These are phyloP conservation scores for Vararia minispora DNA, from an alignment of 768 basidiomycete species.

Conservation along the genomic window DNA sequence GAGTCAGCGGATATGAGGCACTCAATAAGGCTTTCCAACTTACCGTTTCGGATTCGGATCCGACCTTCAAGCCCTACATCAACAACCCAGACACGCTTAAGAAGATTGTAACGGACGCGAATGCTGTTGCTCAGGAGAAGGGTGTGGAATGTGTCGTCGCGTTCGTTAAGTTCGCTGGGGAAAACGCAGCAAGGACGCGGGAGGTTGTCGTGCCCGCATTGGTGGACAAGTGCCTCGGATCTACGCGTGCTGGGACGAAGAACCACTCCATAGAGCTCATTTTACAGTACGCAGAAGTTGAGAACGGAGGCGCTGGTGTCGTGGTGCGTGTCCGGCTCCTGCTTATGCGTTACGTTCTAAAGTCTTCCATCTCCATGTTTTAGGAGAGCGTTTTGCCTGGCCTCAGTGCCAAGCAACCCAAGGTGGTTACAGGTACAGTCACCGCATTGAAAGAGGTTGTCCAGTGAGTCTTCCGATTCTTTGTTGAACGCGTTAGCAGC, in stretches of 20 bases:
- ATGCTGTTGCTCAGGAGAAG: conserved; percentile 97
- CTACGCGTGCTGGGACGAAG: conserved; percentile 83
- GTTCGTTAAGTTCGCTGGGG: conserved; percentile 86
- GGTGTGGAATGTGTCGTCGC: conserved; percentile 82
- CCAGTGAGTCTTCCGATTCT: conserved; percentile 38
- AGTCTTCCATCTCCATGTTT: not conserved
- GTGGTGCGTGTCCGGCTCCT: conserved; percentile 54
- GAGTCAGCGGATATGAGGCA: conserved; percentile 84
- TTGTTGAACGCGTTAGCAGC: no score
- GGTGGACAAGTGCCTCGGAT: conserved; percentile 94
- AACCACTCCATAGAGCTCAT: conserved; percentile 76
- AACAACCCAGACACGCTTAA: conserved; percentile 69
- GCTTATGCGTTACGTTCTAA: conserved; percentile 17
- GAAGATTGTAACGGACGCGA: conserved; percentile 83
- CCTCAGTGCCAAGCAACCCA: conserved; percentile 87
- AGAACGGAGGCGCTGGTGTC: conserved; percentile 78
- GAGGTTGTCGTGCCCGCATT: conserved; percentile 78
- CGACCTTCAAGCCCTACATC: conserved; percentile 84
- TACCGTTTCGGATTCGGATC: conserved; percentile 88
- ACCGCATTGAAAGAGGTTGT: conserved; percentile 73
- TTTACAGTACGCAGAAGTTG: conserved; percentile 87
- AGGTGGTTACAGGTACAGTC: conserved; percentile 75
- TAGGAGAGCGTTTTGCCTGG: conserved; percentile 67
- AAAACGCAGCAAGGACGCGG: conserved; percentile 72
- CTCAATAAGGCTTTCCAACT: conserved; percentile 80